These are phyloP conservation scores for Saturnispora quitensis DNA, from an alignment of 805 yeast genomes.

Conservation along the genomic window DNA sequence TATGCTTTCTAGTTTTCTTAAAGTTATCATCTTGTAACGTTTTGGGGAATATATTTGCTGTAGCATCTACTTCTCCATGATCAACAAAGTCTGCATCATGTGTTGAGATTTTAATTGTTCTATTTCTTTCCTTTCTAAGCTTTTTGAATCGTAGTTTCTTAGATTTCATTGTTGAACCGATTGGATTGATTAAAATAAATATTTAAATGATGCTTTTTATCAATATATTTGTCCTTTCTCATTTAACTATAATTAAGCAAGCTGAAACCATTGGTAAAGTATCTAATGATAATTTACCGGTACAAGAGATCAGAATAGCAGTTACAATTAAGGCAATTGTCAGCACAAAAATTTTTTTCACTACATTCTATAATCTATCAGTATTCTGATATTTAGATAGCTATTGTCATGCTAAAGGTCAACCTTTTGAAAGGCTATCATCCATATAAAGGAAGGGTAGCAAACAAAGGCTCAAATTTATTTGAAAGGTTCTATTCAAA, in stretches of 20 bases:
- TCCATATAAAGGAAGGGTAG: not conserved
- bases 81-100: not conserved
- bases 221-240: not conserved
- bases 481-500: not conserved
- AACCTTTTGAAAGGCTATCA: not conserved
- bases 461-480: not conserved
- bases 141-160: conserved; percentile 1
- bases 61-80: not conserved
- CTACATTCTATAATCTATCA: not conserved
- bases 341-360: not conserved
- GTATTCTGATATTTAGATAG: not conserved
- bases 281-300: not conserved
- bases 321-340: not conserved
- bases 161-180: not conserved
- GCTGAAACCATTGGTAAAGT: not conserved
- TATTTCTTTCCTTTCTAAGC: not conserved
- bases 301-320: not conserved
- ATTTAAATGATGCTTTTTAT: too few species aligned
- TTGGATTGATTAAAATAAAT: too few species aligned
- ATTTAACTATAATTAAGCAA: too few species aligned
- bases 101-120: not conserved
- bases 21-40: not conserved
- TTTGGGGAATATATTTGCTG: not conserved
- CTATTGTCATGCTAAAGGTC: not conserved
- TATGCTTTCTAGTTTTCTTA: not conserved